phyloP scores from a whole-genome alignment of 2,329 filamentous ascomycete species.

The Zarea fungicola region DNA sequence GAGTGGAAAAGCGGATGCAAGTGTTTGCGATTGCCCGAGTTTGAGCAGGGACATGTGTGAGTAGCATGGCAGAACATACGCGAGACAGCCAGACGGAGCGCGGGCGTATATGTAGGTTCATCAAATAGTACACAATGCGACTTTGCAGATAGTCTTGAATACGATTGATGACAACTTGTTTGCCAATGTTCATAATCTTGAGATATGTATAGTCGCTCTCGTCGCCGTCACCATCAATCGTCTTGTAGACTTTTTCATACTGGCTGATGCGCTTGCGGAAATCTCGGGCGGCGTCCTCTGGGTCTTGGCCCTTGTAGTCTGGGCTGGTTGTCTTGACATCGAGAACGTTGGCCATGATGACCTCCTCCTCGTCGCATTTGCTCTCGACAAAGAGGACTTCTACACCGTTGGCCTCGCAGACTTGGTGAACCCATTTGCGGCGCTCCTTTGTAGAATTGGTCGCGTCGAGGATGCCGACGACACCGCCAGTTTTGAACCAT shows the following conservation, averaged over 20 bases:
- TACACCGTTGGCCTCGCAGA: slow-evolving; percentile 68
- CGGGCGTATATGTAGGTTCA: slow-evolving; percentile 97
- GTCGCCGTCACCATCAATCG: slow-evolving; percentile 73
- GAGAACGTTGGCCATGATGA: slow-evolving; percentile 97
- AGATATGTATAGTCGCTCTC: slow-evolving; percentile 89
- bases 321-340: slow-evolving; percentile 96
- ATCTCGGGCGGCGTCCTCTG: slow-evolving; percentile 82
- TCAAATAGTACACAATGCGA: slow-evolving; percentile 94
- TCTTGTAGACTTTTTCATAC: slow-evolving; percentile 96
- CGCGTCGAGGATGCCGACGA: slow-evolving; percentile 91
- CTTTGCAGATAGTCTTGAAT: slow-evolving; percentile 97
- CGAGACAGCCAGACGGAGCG: slow-evolving; percentile 94
- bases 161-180: slow-evolving; percentile 95
- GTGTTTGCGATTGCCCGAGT: no score
- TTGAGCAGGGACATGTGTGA: no score
- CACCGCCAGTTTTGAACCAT: slow-evolving; percentile 79
- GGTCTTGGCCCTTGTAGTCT: slow-evolving; percentile 91
- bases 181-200: slow-evolving; percentile 94
- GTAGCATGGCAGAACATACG: slow-evolving; percentile 44
- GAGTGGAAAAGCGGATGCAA: no score
- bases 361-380: slow-evolving; percentile 89
- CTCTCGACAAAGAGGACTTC: slow-evolving; percentile 96
- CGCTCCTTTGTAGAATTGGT: slow-evolving; percentile 93
- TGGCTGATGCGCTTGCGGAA: slow-evolving; percentile 93
- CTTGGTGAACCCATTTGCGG: slow-evolving; percentile 84